Conservation (phyloP, 176 grass and related monocot species). For the Themeda triandra region DNA sequence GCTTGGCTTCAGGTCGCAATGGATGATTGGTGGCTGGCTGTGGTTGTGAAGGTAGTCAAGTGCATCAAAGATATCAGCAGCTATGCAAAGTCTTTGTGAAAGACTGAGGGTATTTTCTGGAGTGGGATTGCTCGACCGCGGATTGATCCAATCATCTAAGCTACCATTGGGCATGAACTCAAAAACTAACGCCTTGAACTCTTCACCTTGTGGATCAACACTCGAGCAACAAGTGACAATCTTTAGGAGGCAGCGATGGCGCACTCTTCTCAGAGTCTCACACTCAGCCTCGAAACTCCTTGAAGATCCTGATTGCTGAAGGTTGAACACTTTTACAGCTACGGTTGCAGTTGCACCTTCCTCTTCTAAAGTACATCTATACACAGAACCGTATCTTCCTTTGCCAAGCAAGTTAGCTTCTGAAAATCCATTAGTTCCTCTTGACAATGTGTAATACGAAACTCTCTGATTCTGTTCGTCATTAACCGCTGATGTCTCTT, state of each 20-base stretch:
- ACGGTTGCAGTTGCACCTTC: neutral
- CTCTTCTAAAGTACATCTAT: neutral
- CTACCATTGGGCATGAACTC: neutral
- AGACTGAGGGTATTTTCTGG: neutral
- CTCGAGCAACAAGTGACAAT: neutral
- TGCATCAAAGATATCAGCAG: neutral
- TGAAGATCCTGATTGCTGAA: neutral
- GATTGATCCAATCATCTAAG: neutral
- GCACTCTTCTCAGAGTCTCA: neutral
- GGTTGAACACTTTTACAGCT: constrained; percentile 23
- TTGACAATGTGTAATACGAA: neutral
- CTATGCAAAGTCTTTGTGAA: neutral
- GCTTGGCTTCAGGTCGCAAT: constrained; percentile 47
- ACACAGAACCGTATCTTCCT: neutral
- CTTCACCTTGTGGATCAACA: neutral
- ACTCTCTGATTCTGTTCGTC: neutral
- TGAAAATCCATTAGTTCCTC: neutral
- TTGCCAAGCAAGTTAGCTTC: neutral
- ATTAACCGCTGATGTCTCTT: neutral
- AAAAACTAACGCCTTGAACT: neutral
- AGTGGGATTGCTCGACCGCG: neutral
- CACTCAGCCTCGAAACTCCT: constrained; percentile 19
- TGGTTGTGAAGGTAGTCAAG: constrained; percentile 1
- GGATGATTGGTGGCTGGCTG: constrained; percentile 16
- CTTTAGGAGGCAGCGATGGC: neutral